Conservation (phyloP, 1,284 basidiomycete species). For the Rhizoctonia solani region DNA sequence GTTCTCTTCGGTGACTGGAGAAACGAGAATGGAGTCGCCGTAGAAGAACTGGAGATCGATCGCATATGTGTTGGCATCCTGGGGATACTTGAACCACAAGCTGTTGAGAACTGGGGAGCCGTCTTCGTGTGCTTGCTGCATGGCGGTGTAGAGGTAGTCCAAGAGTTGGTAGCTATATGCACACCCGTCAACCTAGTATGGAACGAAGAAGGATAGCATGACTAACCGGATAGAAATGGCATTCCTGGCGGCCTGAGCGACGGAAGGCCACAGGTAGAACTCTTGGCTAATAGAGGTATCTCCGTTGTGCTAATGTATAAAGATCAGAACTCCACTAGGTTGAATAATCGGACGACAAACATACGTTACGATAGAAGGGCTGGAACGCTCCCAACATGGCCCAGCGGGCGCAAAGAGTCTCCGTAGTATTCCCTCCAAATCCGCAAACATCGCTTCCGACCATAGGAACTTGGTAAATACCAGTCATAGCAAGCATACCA, state of each 20-base stretch:
- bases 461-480: constrained; percentile 68
- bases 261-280: constrained; percentile 66
- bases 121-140: constrained; percentile 61
- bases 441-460: constrained; percentile 68
- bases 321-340: constrained; percentile 27
- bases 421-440: constrained; percentile 58
- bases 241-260: constrained; percentile 62
- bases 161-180: constrained; percentile 61
- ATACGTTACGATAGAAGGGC: constrained; percentile 70
- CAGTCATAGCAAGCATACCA: constrained; percentile 65
- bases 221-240: constrained; percentile 61
- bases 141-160: constrained; percentile 73
- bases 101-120: constrained; percentile 66
- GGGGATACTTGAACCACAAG: constrained; percentile 67
- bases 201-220: neutral
- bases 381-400: constrained; percentile 70
- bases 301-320: constrained; percentile 57
- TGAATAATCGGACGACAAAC: constrained; percentile 38
- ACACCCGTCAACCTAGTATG: neutral
- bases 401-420: constrained; percentile 68
- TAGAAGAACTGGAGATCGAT: constrained; percentile 73
- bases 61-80: constrained; percentile 59
- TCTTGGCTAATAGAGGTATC: constrained; percentile 62
- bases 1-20: constrained; percentile 66
- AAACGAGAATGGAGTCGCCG: constrained; percentile 66